Evolutionary conservation across 2,329 filamentous ascomycete genomes (phyloP).

Genomic region (Xylariaceae sp.): DNA sequence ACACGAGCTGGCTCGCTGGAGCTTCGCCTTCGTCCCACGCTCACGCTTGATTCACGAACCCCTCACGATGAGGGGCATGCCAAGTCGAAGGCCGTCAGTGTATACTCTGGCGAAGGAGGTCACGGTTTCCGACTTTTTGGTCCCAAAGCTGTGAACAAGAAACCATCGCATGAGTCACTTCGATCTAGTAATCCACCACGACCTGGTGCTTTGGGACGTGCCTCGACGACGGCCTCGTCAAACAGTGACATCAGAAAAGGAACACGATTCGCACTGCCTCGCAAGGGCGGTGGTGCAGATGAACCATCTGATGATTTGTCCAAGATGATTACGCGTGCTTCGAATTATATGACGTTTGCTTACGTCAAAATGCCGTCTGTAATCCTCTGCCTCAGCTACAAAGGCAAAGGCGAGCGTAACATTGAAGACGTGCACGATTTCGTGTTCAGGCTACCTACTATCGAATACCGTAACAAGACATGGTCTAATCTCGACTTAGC

Average conservation of each 20-base stretch:
- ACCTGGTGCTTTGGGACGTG: constrained; percentile 42
- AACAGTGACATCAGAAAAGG: constrained; percentile 44
- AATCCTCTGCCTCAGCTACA: constrained; percentile 92
- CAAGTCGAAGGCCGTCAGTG: constrained; percentile 48
- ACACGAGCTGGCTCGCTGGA: constrained; percentile 74
- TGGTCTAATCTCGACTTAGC: constrained; percentile 98
- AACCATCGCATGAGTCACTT: constrained; percentile 57
- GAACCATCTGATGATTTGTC: constrained; percentile 83
- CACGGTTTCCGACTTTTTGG: constrained; percentile 54
- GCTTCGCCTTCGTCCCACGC: constrained; percentile 76
- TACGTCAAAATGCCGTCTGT: constrained; percentile 95
- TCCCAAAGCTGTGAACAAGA: constrained; percentile 47
- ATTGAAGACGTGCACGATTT: constrained; percentile 97
- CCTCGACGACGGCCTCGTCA: constrained; percentile 42
- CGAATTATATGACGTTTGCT: constrained; percentile 95
- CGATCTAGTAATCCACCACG: constrained; percentile 40
- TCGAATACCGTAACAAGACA: constrained; percentile 98
- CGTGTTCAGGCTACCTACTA: constrained; percentile 88
- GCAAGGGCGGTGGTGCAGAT: constrained; percentile 48
- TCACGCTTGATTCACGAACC: constrained; percentile 55
- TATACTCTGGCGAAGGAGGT: constrained; percentile 46
- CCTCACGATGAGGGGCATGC: constrained; percentile 27
- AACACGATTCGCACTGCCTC: constrained; percentile 55
- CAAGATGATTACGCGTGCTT: constrained; percentile 93
- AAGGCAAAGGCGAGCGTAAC: constrained; percentile 92